phyloP scores from a whole-genome alignment of 306 rosid species.

The Citrullus amarus region DNA sequence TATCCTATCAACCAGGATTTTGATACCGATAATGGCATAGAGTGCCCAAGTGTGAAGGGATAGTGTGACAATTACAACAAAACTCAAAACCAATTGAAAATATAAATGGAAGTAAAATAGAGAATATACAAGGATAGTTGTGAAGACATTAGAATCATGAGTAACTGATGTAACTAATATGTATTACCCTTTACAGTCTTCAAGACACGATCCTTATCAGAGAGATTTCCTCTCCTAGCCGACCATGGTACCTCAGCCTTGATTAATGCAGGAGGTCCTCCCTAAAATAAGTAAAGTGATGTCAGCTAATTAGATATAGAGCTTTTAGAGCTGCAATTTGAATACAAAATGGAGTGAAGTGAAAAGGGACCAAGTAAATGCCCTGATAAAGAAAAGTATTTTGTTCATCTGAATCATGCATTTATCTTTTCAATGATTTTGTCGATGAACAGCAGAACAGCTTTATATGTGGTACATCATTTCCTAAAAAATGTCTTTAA shows the following conservation, averaged over 20 bases:
- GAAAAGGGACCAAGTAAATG: not conserved
- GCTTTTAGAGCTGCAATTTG: not conserved
- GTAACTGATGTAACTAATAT: not conserved
- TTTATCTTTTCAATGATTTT: not conserved
- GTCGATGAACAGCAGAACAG: not conserved
- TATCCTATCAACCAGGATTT: not conserved
- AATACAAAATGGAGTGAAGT: not conserved
- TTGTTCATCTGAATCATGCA: not conserved
- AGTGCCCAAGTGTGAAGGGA: not conserved
- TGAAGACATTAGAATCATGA: not conserved
- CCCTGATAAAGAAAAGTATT: not conserved
- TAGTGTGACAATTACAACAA: not conserved
- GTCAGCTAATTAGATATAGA: not conserved
- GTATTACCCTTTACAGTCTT: constrained; percentile 85
- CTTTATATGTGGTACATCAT: not conserved
- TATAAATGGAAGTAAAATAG: not conserved
- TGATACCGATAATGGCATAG: not conserved
- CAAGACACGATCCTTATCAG: constrained; percentile 86
- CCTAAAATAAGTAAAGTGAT: constrained; percentile 25
- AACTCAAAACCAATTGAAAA: not conserved
- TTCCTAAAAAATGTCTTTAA: not conserved
- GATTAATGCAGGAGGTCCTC: constrained; percentile 61
- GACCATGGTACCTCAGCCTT: constrained; percentile 99
- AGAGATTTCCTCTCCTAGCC: constrained; percentile 62
- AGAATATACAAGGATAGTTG: not conserved